A percentile compares a stretch with the other conserved stretches of the same genome.
Conservation (phyloP, 257 asterid genomes). For the Catharanthus roseus region DNA sequence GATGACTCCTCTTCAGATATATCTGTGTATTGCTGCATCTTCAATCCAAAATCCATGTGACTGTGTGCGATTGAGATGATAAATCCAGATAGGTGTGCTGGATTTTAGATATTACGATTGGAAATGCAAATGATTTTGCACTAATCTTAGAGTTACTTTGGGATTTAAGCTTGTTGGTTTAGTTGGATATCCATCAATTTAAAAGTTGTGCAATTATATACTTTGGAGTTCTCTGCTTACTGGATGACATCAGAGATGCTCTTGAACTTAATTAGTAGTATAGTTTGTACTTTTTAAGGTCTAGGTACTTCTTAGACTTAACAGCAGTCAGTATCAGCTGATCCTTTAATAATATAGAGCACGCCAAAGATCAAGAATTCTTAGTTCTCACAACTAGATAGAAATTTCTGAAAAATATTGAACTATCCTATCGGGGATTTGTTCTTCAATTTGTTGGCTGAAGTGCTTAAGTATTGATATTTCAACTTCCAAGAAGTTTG, state of each 20-base stretch:
- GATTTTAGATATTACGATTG: not conserved
- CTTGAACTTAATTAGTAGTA: not conserved
- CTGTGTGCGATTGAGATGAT: not conserved
- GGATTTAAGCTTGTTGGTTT: not conserved
- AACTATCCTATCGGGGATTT: not conserved
- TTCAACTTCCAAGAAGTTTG: not conserved
- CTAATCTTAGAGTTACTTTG: not conserved
- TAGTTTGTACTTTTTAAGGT: not conserved
- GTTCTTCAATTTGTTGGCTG: not conserved
- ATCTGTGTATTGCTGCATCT: constrained; percentile 1
- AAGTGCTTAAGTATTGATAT: not conserved
- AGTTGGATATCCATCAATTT: not conserved
- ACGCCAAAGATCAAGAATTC: not conserved
- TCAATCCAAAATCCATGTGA: not conserved
- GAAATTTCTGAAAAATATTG: not conserved
- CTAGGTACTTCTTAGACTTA: not conserved
- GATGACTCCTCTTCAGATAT: constrained; percentile 4
- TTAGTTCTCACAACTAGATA: too few species aligned
- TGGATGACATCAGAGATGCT: not conserved
- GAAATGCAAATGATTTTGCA: not conserved
- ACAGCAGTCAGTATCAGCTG: not conserved
- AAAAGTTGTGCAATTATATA: not conserved
- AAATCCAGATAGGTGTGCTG: too few species aligned
- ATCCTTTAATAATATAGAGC: not conserved
- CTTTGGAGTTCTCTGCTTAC: not conserved